Percentiles rank a stretch among this genome's conserved stretches.
These are phyloP conservation scores for Westerdykella aurantiaca DNA, from an alignment of 2,329 filamentous ascomycete genomes.

Conservation along the genomic window DNA sequence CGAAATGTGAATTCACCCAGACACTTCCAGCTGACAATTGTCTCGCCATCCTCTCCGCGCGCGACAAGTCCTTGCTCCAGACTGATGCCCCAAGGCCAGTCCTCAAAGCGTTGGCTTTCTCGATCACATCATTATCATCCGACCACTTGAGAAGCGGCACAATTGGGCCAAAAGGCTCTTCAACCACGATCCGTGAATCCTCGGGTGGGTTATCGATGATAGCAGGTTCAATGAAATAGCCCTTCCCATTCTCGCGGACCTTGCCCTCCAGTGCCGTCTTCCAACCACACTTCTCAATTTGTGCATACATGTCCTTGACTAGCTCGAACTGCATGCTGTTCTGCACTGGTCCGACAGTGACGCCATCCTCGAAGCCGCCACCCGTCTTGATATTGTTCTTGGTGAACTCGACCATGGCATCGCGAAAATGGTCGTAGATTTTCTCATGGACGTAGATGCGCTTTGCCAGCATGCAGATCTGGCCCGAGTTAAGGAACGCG, in stretches of 20 bases:
- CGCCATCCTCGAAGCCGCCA: slow-evolving; percentile 30
- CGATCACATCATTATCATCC: slow-evolving; percentile 45
- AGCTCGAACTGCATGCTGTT: slow-evolving; percentile 38
- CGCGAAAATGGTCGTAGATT: slow-evolving; percentile 53
- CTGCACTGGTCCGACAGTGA: slow-evolving; percentile 42
- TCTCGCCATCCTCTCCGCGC: slow-evolving; percentile 43
- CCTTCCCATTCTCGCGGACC: slow-evolving; percentile 20
- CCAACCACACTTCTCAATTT: slow-evolving; percentile 48
- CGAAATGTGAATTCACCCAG: slow-evolving; percentile 46
- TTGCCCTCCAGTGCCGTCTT: slow-evolving; percentile 40
- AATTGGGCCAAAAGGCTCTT: slow-evolving; percentile 58
- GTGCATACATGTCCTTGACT: slow-evolving; percentile 49
- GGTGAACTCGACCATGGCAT: slow-evolving; percentile 41
- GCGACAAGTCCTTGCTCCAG: slow-evolving; percentile 44
- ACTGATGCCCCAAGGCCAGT: slow-evolving; percentile 49
- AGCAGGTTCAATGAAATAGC: slow-evolving; percentile 53
- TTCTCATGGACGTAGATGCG: slow-evolving; percentile 57
- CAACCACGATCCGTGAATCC: slow-evolving; percentile 48
- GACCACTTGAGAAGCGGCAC: slow-evolving; percentile 57
- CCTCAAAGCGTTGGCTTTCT: slow-evolving; percentile 40
- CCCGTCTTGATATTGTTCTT: slow-evolving; percentile 37
- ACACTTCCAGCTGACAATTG: slow-evolving; percentile 47
- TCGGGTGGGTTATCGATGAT: slow-evolving; percentile 53
- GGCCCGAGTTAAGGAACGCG: slow-evolving; percentile 39
- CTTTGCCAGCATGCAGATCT: slow-evolving; percentile 39